A percentile compares a stretch with the other conserved stretches of the same genome.
phyloP scores from a whole-genome alignment of 768 basidiomycete species.

The Daedaleopsis nitida region DNA sequence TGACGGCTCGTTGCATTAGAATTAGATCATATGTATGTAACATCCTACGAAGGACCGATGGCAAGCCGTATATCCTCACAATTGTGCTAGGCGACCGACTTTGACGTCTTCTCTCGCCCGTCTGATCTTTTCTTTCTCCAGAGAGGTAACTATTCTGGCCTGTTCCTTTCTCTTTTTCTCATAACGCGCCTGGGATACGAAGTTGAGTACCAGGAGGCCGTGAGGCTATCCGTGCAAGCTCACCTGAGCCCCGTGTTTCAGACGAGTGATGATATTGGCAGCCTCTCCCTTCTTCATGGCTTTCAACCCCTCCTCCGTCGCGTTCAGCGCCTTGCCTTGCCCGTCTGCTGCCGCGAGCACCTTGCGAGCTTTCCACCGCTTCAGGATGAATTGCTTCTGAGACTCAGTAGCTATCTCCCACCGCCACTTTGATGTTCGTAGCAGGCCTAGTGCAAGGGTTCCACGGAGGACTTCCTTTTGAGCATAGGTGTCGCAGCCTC shows the following conservation, averaged over 20 bases:
- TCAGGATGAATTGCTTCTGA: conserved; percentile 59
- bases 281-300: conserved; percentile 77
- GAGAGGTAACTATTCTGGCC: conserved; percentile 36
- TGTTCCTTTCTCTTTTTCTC: conserved; percentile 50
- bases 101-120: conserved; percentile 55
- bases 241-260: conserved; percentile 79
- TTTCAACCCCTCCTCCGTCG: conserved; percentile 36
- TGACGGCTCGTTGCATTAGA: not conserved
- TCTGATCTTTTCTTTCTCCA: conserved; percentile 52
- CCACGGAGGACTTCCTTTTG: conserved; percentile 55
- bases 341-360: conserved; percentile 13
- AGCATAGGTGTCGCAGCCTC: conserved; percentile 71
- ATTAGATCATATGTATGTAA: conserved; percentile 3
- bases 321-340: conserved; percentile 20
- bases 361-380: conserved; percentile 44
- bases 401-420: conserved; percentile 56
- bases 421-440: conserved; percentile 70
- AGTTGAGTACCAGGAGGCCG: not conserved
- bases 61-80: not conserved
- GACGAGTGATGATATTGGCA: conserved; percentile 73
- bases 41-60: not conserved
- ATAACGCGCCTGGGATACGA: conserved; percentile 48
- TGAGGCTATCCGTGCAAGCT: conserved; percentile 5
- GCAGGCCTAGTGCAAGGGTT: conserved; percentile 52
- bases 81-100: conserved; percentile 57